These are phyloP conservation scores for Aspergillus felis DNA, from an alignment of 2,329 filamentous ascomycete genomes.

Conservation along the genomic window DNA sequence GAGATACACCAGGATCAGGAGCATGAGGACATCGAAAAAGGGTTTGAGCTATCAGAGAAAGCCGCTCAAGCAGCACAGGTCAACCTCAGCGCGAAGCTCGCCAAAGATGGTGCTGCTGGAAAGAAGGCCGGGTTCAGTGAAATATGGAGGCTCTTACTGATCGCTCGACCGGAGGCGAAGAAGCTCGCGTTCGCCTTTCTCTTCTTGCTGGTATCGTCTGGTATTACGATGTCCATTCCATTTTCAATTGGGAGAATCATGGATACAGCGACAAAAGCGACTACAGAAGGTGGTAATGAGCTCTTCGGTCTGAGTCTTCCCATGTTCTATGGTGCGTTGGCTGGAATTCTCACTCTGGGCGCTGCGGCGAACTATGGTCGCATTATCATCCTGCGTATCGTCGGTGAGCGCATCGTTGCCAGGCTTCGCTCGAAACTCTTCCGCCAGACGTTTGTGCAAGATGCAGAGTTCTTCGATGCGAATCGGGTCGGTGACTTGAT, in stretches of 20 bases:
- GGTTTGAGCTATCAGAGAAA: constrained; percentile 72
- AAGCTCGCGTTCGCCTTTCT: constrained; percentile 76
- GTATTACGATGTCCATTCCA: constrained; percentile 92
- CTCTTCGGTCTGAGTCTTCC: constrained; percentile 80
- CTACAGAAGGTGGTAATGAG: constrained; percentile 58
- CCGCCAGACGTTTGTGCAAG: constrained; percentile 88
- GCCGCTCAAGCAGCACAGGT: constrained; percentile 83
- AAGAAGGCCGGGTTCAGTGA: constrained; percentile 64
- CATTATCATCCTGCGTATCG: constrained; percentile 87
- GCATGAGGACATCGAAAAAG: constrained; percentile 54
- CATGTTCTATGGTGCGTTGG: constrained; percentile 85
- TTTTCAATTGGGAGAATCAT: constrained; percentile 96
- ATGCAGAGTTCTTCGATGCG: constrained; percentile 98
- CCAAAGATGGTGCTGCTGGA: constrained; percentile 65
- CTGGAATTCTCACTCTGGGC: constrained; percentile 70
- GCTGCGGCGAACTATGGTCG: constrained; percentile 90
- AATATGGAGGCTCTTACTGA: constrained; percentile 81
- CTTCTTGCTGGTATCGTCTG: constrained; percentile 82
- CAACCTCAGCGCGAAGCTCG: constrained; percentile 81
- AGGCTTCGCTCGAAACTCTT: constrained; percentile 86
- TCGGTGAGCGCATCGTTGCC: constrained; percentile 91
- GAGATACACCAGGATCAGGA: constrained; percentile 39
- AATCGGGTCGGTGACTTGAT: constrained; percentile 96
- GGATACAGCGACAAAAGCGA: constrained; percentile 77
- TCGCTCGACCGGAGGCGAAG: constrained; percentile 78